Base-by-base conservation (phyloP, 164 flowering plant species). In the Kalanchoe fedtschenkoi region DNA sequence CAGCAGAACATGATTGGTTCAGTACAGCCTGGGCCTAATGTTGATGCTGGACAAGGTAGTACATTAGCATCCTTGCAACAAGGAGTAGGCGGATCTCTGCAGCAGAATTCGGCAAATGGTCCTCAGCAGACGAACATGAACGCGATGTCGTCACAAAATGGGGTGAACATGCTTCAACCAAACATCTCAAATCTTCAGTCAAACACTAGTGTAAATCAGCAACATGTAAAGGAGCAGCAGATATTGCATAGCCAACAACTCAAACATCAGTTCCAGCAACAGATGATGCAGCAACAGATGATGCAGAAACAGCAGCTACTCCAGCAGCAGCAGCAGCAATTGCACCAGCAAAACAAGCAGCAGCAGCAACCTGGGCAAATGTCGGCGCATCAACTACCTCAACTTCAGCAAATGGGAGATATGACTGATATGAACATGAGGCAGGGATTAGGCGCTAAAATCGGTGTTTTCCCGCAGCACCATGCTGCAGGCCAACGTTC, bases 31-130 rank as follows among this genome's bases (percentile, higher is more conserved):
- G 73, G 73, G 64, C 73, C 89, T 1, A 81, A 63, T 74, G 44
- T 87, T 71, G 96, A 89, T 60, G 60, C 85, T 16, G 89, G 87
- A 42, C 93, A 83, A 70, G 87, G 81, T 60, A 83, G 69, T 72
- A 62, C 71, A 16, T 32, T 79, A 61, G 73, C 69, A 68, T 73
- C 87, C 41, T 39, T 84, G 72, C 91, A 82, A 72, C 90, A 79
- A 57, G 81, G 68, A 68, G 47, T 76, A 42, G 62, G 70, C 7
- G 74, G 76, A 32, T 75, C 85, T 68, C 34, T 78, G 34, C 97
- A 83, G 41, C 96, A 84, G 66, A 88, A 78, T 74, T 34, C 80
- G 62, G 76, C 73, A 13, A 76, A 73, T 72, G 70, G 73, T 47
- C 46, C 84, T 22, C 90, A 80, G 68, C 89, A 79, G 75, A 68